Base-by-base conservation (phyloP, 768 basidiomycete species). In the Lentinula sp. region DNA sequence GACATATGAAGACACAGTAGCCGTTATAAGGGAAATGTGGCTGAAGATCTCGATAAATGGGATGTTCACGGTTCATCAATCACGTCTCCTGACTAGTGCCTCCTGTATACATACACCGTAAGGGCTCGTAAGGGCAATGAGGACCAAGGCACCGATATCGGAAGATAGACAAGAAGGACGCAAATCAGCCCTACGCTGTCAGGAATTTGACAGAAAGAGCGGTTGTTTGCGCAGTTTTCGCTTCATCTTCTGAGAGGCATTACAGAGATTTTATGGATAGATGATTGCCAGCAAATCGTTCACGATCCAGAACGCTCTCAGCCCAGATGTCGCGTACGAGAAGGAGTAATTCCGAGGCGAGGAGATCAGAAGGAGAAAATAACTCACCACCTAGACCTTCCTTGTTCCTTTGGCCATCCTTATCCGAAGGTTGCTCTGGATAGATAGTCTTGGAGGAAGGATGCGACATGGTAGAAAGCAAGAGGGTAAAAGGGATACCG, bases 401-500 rank as follows among this genome's bases (percentile, higher is more conserved):
- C 28, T 56, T 56, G 41, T 56, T 56, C 16, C 55, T 37, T 16
- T 56, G 55, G 7, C 55, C 55, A 56, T 56, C 55, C 23, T 56
- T 56, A 15, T 56, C 18, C 55, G 39, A 28, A 28, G 37, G n/a
- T 41, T 42, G 39, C 28, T 56, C 55, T 7, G 55, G 55, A 42
- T 56, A 56, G 39, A 56, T 56, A 9, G n/a, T 33, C 16, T 56
- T 56, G 18, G 55, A 56, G 20, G 37, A 9, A 41, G 55, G 41
- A 33, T 41, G 55, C 7, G 55, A 56, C 55, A 56, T 56, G 55
- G 41, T 23, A 20, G 55, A 41, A 39, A 41, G 15, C 7, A 33
- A 16, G 8, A 10, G 7, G 20, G 6, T 23, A 32, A 20, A 9
- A 13, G 28, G 15, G 16, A 48, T 16, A 8, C 45, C 28, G 28